phyloP scores from a whole-genome alignment of 441 rosid species.

The Capsella rubella region DNA sequence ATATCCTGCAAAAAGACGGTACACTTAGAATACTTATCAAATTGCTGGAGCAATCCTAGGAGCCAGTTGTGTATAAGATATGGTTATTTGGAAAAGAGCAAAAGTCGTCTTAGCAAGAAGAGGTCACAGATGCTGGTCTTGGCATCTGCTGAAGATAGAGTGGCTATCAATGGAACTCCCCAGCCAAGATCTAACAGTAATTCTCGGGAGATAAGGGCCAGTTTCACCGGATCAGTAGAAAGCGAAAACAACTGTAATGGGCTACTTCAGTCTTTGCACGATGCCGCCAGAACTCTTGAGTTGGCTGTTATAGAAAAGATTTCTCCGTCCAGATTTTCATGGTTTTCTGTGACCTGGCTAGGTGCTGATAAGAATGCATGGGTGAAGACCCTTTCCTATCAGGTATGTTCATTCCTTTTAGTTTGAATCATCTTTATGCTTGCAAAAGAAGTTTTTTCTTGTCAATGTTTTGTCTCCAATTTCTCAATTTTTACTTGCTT shows the following conservation, averaged over 20 bases:
- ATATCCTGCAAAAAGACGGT: constrained; percentile 52
- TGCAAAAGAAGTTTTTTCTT: constrained; percentile 5
- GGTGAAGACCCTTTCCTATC: constrained; percentile 90
- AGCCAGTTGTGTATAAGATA: constrained; percentile 52
- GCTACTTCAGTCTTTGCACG: constrained; percentile 82
- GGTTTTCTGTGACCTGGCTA: constrained; percentile 90
- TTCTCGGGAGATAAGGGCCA: constrained; percentile 63
- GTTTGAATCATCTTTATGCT: not conserved
- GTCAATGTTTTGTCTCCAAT: constrained; percentile 15
- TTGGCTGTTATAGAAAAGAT: constrained; percentile 72
- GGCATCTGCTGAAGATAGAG: constrained; percentile 86
- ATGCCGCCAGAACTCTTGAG: constrained; percentile 89
- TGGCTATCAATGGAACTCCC: constrained; percentile 69
- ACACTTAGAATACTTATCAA: constrained; percentile 50
- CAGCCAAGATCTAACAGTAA: constrained; percentile 51
- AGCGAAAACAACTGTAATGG: constrained; percentile 67
- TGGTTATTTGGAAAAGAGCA: constrained; percentile 48
- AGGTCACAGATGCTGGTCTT: constrained; percentile 53
- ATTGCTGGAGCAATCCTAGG: constrained; percentile 61
- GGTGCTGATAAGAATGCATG: constrained; percentile 78
- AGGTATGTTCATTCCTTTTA: constrained; percentile 54
- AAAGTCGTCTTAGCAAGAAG: constrained; percentile 37
- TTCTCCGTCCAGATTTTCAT: constrained; percentile 59
- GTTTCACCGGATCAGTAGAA: constrained; percentile 63
- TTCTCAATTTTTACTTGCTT: constrained; percentile 41